Evolutionary conservation across 2,329 filamentous ascomycete genomes (phyloP), one percentile per base, ranked within the genome.

Genomic region (Colletotrichum agaves): DNA sequence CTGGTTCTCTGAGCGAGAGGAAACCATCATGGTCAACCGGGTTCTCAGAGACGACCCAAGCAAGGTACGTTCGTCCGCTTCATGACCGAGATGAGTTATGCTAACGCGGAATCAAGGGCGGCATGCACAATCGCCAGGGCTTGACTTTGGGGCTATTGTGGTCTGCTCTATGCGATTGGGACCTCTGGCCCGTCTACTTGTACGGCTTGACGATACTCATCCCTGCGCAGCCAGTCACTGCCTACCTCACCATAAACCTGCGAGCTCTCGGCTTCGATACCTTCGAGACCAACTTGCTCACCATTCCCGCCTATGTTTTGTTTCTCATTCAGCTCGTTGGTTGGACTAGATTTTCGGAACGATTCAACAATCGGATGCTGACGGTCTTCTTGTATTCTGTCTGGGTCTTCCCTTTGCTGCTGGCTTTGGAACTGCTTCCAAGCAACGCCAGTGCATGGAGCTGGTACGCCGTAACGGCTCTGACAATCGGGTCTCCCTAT

Each of bases 1-100:
- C 1, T 87, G 87, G 87, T 88, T 89, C 74, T 82, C 76, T 11
- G 87, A 88, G 70, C 80, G 78, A 11, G 87, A 90, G 72, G 88
- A 90, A 73, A 87, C 86, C 71, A 88, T 89, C 71, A 85, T 90
- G 82, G 86, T 89, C 13, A 89, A 88, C 70, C 83, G 87, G 3
- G 80, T 89, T 41, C 61, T 75, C 17, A 70, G 73, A 2, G 73
- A 74, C n/a, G 73, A 74, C 44, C 73, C 73, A 0, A 61, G 56
- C 52, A 70, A 70, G 49, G 61, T 62, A 12, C 10, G 50, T 23
- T 5, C 8, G 7, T 3, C 6, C 15, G 1, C 21, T 17, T 13
- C 15, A 11, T 1, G 15, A 3, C 3, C 27, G 3, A 4, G 10
- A 13, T 1, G 10, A 0, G 2, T 4, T 33, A 1, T 12, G 31